Evolutionary conservation across 2,329 filamentous ascomycete genomes (phyloP), one percentile per base, ranked within the genome.

Genomic region (Ceratocystiopsis minuta): DNA sequence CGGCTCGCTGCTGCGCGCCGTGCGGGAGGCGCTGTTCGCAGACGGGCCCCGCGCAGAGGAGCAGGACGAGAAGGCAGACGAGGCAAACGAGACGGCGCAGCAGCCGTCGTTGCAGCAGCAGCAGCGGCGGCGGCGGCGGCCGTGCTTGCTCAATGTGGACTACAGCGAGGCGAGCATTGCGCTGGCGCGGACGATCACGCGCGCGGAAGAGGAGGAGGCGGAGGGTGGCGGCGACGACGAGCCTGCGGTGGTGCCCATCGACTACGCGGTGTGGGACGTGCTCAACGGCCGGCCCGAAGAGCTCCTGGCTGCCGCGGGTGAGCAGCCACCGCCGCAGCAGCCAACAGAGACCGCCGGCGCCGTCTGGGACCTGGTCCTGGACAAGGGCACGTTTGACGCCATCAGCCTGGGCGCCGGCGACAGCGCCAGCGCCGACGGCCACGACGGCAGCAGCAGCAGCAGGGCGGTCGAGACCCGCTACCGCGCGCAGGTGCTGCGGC

Each of bases 371-470:
- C 75, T 95, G 0, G 79, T 95, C 0, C 70, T 95, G n/a, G 90
- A 98, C 61, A 98, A 98, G 62, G 90, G 90, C 37, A 98, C 90
- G 1, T 98, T 96, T 57, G 90, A 98, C 64, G 90, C 90, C 12
- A 80, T 98, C 32, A 86, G 78, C 39, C 64, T 96, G n/a, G 73
- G 68, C 41, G 66, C 67, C 43, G 74, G 77, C 11, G 16, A 16
- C 6, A 16, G 16, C 18, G 32, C 24, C 32, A 32, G 16, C 32
- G 12, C 7, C 13, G 15, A 39, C 31, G 34, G 39, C 13, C 6
- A 7, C 32, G 20, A 13, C 13, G 17, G 20, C 24, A 13, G 18
- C 32, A 32, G 55, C 28, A 64, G 67, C 24, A 10, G 5, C 24
- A 6, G 24, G 24, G 3, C 32, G 10, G 66, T 81, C 13, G 81